Base-by-base conservation (phyloP, 331 rosid species). In the Acacia concinna region DNA sequence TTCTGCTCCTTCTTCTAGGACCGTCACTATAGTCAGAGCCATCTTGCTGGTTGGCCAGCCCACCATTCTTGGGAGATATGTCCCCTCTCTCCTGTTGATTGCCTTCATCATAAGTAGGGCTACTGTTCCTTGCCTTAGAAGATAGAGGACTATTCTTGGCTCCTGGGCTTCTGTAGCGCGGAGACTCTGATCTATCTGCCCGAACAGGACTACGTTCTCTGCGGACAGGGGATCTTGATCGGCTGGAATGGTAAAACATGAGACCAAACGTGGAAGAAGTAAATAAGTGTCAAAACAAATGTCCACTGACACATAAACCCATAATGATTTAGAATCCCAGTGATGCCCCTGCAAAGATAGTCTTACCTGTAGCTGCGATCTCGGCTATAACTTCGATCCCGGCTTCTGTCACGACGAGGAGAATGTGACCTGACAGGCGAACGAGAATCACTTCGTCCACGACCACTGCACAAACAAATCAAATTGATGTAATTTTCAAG, bases 1-100 rank as follows among this genome's bases (percentile, higher is more conserved):
- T 86, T 73, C 92, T 67, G 34, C 89, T 86, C 85, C 51, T 85
- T 5, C 41, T 83, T 82, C 85, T 87, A 35, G 91, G 80, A 57
- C 89, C 90, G 52, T 83, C 89, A 8, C 89, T 84, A 73, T 77
- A 86, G 63, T 84, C 89, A 47, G 90, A 88, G 4, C 90, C 91
- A 32, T 91, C 93, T 73, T 63, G 88, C 69, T 9, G 75, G 6
- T 54, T 27, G 30, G 40, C 79, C 81, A 81, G 25, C 82, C 89
- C 78, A 27, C 56, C 86, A 73, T 88, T 77, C 21, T 49, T 75
- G 47, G 89, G 87, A 56, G 88, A 81, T 0, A 65, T 2, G 59
- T 66, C 77, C 6, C 68, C 68, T 37, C 80, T 77, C 74, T 77
- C 76, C 31, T 52, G 81, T 32, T 86, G 90, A 65, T 86, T 87